phyloP scores from a whole-genome alignment of 1,284 basidiomycete genomes.

The Ceratobasidium papillatum region DNA sequence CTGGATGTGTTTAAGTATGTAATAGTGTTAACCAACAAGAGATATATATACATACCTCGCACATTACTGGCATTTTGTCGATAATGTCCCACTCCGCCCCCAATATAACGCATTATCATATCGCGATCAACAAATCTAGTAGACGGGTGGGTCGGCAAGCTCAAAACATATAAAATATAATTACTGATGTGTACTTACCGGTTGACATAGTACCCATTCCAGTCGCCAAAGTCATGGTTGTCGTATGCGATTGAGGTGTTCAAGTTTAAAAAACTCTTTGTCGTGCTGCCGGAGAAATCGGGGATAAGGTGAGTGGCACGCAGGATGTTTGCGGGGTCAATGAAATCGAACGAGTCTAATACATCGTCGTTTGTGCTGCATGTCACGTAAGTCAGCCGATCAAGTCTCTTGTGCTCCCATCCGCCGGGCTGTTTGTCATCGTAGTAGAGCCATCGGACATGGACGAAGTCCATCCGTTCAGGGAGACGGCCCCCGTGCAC shows the following conservation, averaged over 20 bases:
- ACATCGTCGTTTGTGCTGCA: slow-evolving; percentile 3
- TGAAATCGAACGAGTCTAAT: slow-evolving; percentile 41
- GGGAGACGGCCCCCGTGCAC: not conserved
- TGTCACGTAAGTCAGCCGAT: not conserved
- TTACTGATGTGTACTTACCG: slow-evolving; percentile 44
- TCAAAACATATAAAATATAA: not conserved
- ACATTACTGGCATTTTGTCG: not conserved
- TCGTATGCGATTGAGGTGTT: not conserved
- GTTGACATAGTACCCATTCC: slow-evolving; percentile 46
- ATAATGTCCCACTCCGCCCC: not conserved
- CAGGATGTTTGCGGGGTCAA: slow-evolving; percentile 29
- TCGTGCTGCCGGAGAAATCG: not conserved
- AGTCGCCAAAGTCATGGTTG: slow-evolving; percentile 41
- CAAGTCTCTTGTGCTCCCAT: slow-evolving; percentile 20
- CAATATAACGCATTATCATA: not conserved
- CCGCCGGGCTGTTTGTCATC: slow-evolving; percentile 29
- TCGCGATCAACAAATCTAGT: not conserved
- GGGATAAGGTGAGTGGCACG: slow-evolving; percentile 26
- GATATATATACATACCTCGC: not conserved
- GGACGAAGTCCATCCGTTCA: slow-evolving; percentile 47
- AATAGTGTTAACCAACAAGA: not conserved
- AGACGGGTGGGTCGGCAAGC: not conserved
- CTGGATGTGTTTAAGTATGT: not conserved
- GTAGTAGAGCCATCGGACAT: slow-evolving; percentile 49
- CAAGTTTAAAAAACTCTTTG: not conserved